A percentile compares a stretch with the other conserved stretches of the same genome.
These are phyloP conservation scores for Globisporangium cystogenes DNA, from an alignment of 352 stramenopile species.

Conservation along the genomic window DNA sequence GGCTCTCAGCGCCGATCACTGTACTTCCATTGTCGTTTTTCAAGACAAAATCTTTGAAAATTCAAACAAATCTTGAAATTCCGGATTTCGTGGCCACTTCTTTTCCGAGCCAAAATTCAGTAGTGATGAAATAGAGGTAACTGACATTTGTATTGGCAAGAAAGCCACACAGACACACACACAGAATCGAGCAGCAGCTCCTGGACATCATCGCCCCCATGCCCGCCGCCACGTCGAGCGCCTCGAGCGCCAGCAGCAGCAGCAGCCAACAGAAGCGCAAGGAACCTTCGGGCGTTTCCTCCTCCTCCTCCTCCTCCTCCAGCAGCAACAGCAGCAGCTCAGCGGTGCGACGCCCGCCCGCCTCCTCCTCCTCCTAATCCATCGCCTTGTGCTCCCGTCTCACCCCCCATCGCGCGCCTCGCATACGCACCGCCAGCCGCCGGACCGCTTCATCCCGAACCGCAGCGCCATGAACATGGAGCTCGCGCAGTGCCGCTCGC, in stretches of 20 bases:
- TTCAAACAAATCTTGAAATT: slow-evolving; percentile 1
- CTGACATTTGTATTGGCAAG: no score
- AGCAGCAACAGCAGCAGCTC: slow-evolving; percentile 4
- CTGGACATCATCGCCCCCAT: background rate
- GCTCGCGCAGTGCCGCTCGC: slow-evolving; percentile 63
- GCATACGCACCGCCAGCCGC: slow-evolving; percentile 16
- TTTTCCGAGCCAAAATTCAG: no score
- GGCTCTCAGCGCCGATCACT: no score
- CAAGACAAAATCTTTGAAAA: background rate
- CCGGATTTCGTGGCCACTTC: background rate
- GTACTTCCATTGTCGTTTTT: no score
- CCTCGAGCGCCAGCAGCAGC: background rate
- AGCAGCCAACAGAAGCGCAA: no score
- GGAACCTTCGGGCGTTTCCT: no score
- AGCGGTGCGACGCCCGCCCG: background rate
- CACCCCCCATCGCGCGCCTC: background rate
- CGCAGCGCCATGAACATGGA: slow-evolving; percentile 86
- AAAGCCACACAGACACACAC: no score
- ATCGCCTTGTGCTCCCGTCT: background rate
- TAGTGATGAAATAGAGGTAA: no score
- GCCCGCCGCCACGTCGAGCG: background rate
- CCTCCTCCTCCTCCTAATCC: background rate
- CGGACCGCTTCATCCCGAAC: slow-evolving; percentile 83
- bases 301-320: no score
- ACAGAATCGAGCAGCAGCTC: slow-evolving; percentile 4